Percentiles rank a stretch among this genome's conserved stretches.
phyloP scores from a whole-genome alignment of 2,329 filamentous ascomycete genomes.

The Talaromyces islandicus region DNA sequence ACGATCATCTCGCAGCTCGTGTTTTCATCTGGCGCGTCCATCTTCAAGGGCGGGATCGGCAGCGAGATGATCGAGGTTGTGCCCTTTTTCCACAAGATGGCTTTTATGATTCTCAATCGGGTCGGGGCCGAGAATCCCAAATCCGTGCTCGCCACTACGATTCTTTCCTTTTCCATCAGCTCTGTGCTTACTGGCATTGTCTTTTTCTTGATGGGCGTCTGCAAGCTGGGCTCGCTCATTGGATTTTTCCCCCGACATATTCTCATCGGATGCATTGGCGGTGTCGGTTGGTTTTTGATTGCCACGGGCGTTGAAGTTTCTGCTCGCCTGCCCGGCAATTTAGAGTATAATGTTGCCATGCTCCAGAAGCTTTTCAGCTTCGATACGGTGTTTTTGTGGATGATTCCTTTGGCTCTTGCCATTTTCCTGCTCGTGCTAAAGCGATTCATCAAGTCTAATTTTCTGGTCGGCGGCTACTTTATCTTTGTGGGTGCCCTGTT shows the following conservation, averaged over 20 bases:
- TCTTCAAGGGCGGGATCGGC: constrained; percentile 84
- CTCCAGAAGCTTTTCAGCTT: constrained; percentile 65
- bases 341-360: constrained; percentile 74
- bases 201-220: constrained; percentile 85
- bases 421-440: constrained; percentile 71
- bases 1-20: constrained; percentile 90
- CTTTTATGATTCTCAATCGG: constrained; percentile 70
- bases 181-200: constrained; percentile 85
- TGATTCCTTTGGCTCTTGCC: constrained; percentile 69
- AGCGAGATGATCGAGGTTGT: constrained; percentile 99
- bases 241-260: constrained; percentile 97
- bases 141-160: constrained; percentile 88
- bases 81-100: constrained; percentile 99
- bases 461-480: constrained; percentile 83
- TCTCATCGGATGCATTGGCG: constrained; percentile 92
- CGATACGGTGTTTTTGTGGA: constrained; percentile 77
- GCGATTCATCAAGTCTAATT: constrained; percentile 70
- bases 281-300: constrained; percentile 90
- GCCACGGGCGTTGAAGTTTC: constrained; percentile 92
- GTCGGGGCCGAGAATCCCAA: constrained; percentile 77
- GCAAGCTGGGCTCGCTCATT: constrained; percentile 83
- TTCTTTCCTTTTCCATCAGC: constrained; percentile 83
- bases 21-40: constrained; percentile 76
- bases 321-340: constrained; percentile 75
- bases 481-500: constrained; percentile 65